Evolutionary conservation across 1,284 basidiomycete genomes (phyloP), one percentile per base, ranked within the genome.

Genomic region (Neonothopanus nambi): DNA sequence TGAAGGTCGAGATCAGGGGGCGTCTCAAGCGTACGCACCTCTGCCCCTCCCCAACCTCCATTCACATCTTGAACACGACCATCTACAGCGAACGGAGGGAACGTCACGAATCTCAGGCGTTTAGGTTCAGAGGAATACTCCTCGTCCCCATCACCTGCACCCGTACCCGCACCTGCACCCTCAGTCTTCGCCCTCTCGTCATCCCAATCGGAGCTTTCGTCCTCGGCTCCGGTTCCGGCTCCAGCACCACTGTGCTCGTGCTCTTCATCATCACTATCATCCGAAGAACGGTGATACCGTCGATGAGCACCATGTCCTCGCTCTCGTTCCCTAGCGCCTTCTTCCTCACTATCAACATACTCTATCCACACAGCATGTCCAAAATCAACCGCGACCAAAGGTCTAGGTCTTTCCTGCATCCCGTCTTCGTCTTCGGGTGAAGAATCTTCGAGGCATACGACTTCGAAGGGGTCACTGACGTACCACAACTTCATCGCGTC

Each of bases 341-440:
- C 60, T n/a, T 67, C 67, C 6, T 60, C 58, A 20, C 58, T 68
- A 41, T 75, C 74, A 18, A 70, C 63, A 63, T 82, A 82, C 63
- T 88, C 86, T 45, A 89, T 76, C 85, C 86, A 88, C 40, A 84
- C 85, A 18, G 86, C 86, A 61, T 87, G 85, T 30, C 86, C 86
- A 67, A 89, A 89, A 66, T 89, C 86, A n/a, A 89, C 85, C 0
- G 86, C 86, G 21, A 89, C 80, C 9, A 89, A 74, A 21, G 87
- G 87, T 5, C 85, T 73, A 18, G 81, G 81, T 2, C 82, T 74
- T 37, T 81, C 80, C 6, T 54, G 48, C 37, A 38, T 28, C 9
- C 59, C 56, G 26, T 63, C 55, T 28, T 68, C 68, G 8, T 69
- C 72, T 0, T 45, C 51, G 12, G 20, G n/a, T 15, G n/a, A 39